A percentile compares a stretch with the other conserved stretches of the same genome.
phyloP scores from a whole-genome alignment of 352 stramenopile species.

The Pythium biforme region DNA sequence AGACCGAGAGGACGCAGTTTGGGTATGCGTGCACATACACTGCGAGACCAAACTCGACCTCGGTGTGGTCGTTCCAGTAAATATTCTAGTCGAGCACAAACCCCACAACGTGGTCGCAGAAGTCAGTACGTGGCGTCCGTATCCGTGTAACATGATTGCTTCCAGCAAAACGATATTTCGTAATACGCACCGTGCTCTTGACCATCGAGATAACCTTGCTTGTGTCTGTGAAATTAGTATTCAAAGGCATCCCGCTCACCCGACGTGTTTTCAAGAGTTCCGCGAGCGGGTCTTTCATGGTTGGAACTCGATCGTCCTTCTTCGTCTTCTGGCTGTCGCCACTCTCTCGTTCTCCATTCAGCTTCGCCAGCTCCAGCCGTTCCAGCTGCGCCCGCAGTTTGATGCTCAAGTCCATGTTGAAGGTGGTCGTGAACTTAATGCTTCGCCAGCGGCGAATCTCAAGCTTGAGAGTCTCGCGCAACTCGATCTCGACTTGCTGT shows the following conservation, averaged over 20 bases:
- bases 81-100: conserved; percentile 58
- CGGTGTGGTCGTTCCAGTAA: conserved; percentile 78
- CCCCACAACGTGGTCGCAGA: not conserved
- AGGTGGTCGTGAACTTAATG: conserved; percentile 74
- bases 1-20: conserved; percentile 89
- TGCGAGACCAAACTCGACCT: conserved; percentile 90
- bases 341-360: not conserved
- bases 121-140: conserved; percentile 17
- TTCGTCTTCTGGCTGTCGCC: conserved; percentile 15
- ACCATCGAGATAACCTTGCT: conserved; percentile 74
- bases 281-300: conserved; percentile 18
- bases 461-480: conserved; percentile 82
- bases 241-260: conserved; percentile 80
- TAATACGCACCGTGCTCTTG: conserved; percentile 67
- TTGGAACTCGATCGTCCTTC: not conserved
- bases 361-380: conserved; percentile 50
- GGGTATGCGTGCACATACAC: conserved; percentile 86
- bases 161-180: not conserved
- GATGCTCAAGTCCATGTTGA: conserved; percentile 83
- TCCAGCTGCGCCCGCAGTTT: conserved; percentile 76
- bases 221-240: conserved; percentile 89
- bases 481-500: conserved; percentile 70
- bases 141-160: conserved; percentile 10
- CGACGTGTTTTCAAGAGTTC: conserved; percentile 35
- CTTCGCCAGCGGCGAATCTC: conserved; percentile 89